A percentile compares a stretch with the other conserved stretches of the same genome.
Evolutionary conservation across 2,329 filamentous ascomycete genomes (phyloP).

Genomic region (Scedosporium minutisporum): DNA sequence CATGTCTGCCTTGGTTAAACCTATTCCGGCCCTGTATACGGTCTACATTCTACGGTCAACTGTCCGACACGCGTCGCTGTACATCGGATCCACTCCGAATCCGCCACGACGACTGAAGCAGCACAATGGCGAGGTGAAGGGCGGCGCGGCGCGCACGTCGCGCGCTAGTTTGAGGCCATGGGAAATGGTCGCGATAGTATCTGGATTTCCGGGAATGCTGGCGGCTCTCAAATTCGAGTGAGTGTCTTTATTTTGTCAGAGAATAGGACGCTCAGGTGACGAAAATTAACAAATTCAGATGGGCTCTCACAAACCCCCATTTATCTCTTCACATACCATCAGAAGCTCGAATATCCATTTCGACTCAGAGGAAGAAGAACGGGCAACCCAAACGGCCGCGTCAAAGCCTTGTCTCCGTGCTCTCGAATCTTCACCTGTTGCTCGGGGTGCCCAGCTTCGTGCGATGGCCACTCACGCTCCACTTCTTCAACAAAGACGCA

Average conservation of each 20-base stretch:
- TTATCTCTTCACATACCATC: slow-evolving; percentile 67
- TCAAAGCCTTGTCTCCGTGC: slow-evolving; percentile 53
- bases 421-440: slow-evolving; percentile 75
- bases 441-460: slow-evolving; percentile 70
- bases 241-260: slow-evolving; percentile 19
- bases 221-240: slow-evolving; percentile 92
- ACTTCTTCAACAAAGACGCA: slow-evolving; percentile 68
- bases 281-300: slow-evolving; percentile 40
- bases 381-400: slow-evolving; percentile 47
- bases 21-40: slow-evolving; percentile 81
- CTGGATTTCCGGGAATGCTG: slow-evolving; percentile 78
- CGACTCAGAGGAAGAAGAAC: slow-evolving; percentile 40
- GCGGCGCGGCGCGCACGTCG: slow-evolving; percentile 72
- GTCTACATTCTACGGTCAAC: slow-evolving; percentile 88
- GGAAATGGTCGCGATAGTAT: slow-evolving; percentile 82
- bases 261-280: too few species aligned
- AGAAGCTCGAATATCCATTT: slow-evolving; percentile 46
- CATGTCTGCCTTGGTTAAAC: slow-evolving; percentile 37
- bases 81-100: slow-evolving; percentile 88
- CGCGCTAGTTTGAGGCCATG: slow-evolving; percentile 64
- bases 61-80: slow-evolving; percentile 59
- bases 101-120: slow-evolving; percentile 76
- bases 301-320: slow-evolving; percentile 85
- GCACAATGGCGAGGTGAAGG: slow-evolving; percentile 78
- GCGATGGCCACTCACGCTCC: slow-evolving; percentile 71